Base-by-base conservation (phyloP, 106 monocot species). In the Platanthera zijinensis region DNA sequence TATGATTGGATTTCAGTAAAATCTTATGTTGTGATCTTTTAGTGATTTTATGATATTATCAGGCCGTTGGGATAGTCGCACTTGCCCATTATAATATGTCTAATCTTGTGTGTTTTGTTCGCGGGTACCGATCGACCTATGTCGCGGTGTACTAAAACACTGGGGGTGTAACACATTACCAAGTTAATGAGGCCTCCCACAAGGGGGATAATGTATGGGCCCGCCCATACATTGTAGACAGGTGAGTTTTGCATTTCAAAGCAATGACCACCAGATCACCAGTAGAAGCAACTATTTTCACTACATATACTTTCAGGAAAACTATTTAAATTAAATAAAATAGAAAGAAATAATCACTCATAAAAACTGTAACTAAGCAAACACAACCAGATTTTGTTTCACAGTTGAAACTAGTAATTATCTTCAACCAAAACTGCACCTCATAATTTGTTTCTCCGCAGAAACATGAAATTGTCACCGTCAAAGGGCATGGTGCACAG, bases 401-500 rank as follows among this genome's bases (percentile, higher is more conserved):
- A 72, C 22, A 4, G n/a, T 22, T 72, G 51, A 72, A 72, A 51
- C 3, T 49, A n/a, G 6, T 49, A n/a, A 71, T 49, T 5, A 49
- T 73, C 52, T 74, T 19, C 48, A 53, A 74, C 54, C 72, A 52
- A 54, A 76, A 82, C 21, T 76, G 45, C 67, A 96, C 96, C 96
- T 96, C 93, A 79, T 89, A 93, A 66, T 69, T 67, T 80, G 96
- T 91, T 79, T 89, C 86, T 18, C 93, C 90, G 77, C 96, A 96
- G 53, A 75, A 68, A 78, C 96, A 96, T 66, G 90, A 87, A 87
- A 96, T 96, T 28, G 87, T 75, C 63, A 93, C 89, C 91, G 87
- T 91, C 87, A 96, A 79, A 13, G 96, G 96, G 72, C 96, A 96
- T 74, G 96, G 96, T 73, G 87, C 84, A 84, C 96, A 96, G n/a